Base-by-base conservation (phyloP, 805 yeast genomes). In the Candida broadrunensis region DNA sequence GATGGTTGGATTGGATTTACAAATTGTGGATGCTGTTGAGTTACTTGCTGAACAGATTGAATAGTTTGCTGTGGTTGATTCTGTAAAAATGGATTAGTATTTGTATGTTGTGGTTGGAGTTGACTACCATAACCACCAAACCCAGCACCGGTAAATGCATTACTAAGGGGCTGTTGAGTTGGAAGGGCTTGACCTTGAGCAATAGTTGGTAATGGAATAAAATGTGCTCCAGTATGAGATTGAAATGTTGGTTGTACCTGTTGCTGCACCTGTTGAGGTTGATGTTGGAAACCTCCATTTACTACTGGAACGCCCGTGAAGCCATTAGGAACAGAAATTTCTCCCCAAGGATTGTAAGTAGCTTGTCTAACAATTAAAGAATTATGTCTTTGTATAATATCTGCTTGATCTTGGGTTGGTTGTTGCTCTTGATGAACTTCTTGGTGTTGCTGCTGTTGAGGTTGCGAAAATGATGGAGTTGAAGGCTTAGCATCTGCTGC, bases 141-240 rank as follows among this genome's bases (percentile, higher is more conserved):
- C 0, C 85, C 85, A 26, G 72, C 72, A 12, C 83, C 84, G 5
- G 83, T 78, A 46, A 61, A 69, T 3, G 67, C 51, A 14, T 63
- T 50, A 43, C 43, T 55, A 37, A 56, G 52, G 49, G 34, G 4
- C 42, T 45, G 45, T 46, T 51, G 52, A 38, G 51, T 8, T 9
- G 36, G 39, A 27, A 41, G 46, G 4, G 43, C 25, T 45, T 50
- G 61, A 6, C 44, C 48, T 35, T 47, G 49, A 20, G 33, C 35
- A 29, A 45, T 45, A 8, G 43, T 15, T 17, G 47, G 45, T 30
- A 42, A 15, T 6, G 42, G 26, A 13, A 36, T n/a, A 21, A 38
- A 46, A 2, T 33, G 36, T 4, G 38, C 7, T 13, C 33, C 30
- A 13, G 14, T 21, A 26, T 21, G 26, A 18, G 30, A 9, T n/a